Evolutionary conservation across 441 rosid species (phyloP).

Genomic region (Croton setiger): DNA sequence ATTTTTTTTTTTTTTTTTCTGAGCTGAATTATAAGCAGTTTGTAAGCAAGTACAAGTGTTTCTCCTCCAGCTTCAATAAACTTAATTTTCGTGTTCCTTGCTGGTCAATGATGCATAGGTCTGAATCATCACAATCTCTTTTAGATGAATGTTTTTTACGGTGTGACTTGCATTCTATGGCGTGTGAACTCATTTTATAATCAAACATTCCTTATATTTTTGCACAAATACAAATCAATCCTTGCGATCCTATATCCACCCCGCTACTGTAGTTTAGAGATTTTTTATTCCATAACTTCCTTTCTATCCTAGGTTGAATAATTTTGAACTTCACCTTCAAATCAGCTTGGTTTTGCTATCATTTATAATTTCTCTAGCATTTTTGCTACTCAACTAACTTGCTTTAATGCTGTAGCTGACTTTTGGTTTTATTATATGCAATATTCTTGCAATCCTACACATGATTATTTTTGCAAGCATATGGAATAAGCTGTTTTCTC

Average conservation of each 20-base stretch:
- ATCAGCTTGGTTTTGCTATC: not conserved
- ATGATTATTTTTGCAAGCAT: not conserved
- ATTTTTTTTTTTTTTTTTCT: no score
- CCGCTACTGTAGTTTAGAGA: not conserved
- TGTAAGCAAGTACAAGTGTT: not conserved
- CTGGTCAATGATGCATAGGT: not conserved
- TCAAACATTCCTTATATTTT: not conserved
- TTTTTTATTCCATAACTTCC: not conserved
- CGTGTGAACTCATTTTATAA: not conserved
- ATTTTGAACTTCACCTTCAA: not conserved
- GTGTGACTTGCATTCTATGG: not conserved
- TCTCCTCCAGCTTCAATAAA: not conserved
- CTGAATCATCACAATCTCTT: not conserved
- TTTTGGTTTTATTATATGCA: not conserved
- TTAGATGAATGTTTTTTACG: not conserved
- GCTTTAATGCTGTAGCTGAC: not conserved
- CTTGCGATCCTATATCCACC: not conserved
- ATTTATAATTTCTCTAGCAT: not conserved
- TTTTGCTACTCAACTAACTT: not conserved
- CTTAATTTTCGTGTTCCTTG: not conserved
- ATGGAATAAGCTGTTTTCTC: not conserved
- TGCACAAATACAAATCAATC: not conserved
- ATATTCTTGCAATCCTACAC: not conserved
- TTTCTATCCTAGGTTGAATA: not conserved
- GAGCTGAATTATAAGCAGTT: no score